Percentiles rank a stretch among this genome's conserved stretches.
Evolutionary conservation across 352 stramenopile genomes (phyloP).

Genomic region (Phytophthora constricta): DNA sequence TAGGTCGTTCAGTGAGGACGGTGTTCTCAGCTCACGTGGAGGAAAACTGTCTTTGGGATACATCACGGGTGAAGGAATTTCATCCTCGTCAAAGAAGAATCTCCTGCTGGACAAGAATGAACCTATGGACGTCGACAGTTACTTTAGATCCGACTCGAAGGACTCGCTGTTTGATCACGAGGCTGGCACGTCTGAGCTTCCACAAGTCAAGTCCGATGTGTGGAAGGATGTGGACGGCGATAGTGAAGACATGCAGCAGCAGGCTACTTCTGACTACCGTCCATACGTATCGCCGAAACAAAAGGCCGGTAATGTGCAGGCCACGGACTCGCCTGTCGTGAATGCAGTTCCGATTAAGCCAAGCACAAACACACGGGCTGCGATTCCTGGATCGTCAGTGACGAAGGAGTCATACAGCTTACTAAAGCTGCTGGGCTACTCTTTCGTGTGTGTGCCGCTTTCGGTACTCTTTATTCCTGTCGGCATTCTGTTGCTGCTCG

Average conservation of each 20-base stretch:
- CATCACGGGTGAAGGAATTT: constrained; percentile 47
- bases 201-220: constrained; percentile 33
- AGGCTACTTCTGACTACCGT: constrained; percentile 46
- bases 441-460: constrained; percentile 61
- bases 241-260: constrained; percentile 37
- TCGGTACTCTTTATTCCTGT: constrained; percentile 67
- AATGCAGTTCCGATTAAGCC: constrained; percentile 34
- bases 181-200: constrained; percentile 33
- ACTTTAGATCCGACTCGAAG: constrained; percentile 62
- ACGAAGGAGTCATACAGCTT: constrained; percentile 55
- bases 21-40: constrained; percentile 19
- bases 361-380: constrained; percentile 6
- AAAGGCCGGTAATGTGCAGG: constrained; percentile 40
- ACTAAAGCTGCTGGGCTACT: constrained; percentile 68
- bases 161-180: constrained; percentile 60
- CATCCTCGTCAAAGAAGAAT: constrained; percentile 37
- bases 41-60: constrained; percentile 25
- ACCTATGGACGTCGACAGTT: constrained; percentile 48
- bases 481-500: constrained; percentile 57
- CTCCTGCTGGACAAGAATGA: constrained; percentile 33
- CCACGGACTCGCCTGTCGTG: constrained; percentile 29
- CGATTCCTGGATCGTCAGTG: constrained; percentile 14
- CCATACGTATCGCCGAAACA: constrained; percentile 66
- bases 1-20: constrained; percentile 46
- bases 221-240: constrained; percentile 44